Base-by-base conservation (phyloP, 352 stramenopile genomes). In the Globisporangium nunn region DNA sequence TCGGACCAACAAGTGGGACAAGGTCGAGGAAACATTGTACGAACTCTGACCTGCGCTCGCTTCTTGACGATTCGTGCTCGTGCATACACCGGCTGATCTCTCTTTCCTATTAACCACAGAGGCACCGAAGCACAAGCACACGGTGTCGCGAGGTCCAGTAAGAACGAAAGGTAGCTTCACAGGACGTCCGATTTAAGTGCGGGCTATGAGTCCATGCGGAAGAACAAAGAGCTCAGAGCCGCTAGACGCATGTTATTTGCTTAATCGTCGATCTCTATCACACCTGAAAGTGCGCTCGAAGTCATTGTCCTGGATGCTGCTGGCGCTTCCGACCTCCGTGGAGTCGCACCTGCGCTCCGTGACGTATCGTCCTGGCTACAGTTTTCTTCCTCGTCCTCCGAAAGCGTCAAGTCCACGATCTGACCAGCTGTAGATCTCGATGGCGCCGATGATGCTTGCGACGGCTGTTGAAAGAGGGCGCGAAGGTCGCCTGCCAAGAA, bases 21-120 rank as follows among this genome's bases (percentile, higher is more conserved):
- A 86, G 56, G 74, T 91, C 61, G 77, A 90, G 54, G 79, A 88
- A 30, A 82, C 71, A 54, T 68, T 91, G 73, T 86, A 87, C 75
- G 77, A 46, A 17, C 44, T 77, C 29, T 80, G 67, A 69, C 41
- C 12, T 37, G 6, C 7, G 31, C 31, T 63, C 40, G 15, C 40
- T 43, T n/a, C 12, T 31, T 56, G 39, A 12, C 12, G 23, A 0
- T 48, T 50, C 7, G 3, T 2, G 6, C 30, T 28, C 15, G 44
- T 23, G 40, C 40, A 3, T 46, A n/a, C 33, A 37, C 8, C 5
- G 33, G 8, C 35, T 12, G 8, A 40, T 59, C 43, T 28, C 54
- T 45, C 28, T 47, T 61, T 45, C 28, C 47, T 58, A 28, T 50
- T n/a, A 46, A 31, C 59, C 53, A 10, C 58, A 43, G 56, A 65